Evolutionary conservation across 768 basidiomycete genomes (phyloP), one percentile per base, ranked within the genome.

Genomic region (Suillus clintonianus): DNA sequence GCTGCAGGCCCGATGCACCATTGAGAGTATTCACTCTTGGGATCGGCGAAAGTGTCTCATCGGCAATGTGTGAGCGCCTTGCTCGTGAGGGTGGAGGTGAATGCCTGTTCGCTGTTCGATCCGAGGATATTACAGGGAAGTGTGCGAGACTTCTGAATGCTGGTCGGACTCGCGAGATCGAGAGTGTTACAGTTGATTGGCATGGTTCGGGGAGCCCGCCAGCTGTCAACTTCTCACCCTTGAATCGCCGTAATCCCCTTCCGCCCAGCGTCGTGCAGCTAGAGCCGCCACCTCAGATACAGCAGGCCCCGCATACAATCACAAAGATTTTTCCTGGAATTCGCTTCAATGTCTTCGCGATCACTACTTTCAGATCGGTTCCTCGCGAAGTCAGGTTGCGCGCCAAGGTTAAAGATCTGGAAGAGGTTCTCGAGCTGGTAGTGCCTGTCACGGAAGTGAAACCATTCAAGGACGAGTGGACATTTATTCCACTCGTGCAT

Each of bases 11-110:
- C 0, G 48, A 70, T 7, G 76, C 77, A 0, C 77, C 77, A 9
- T 63, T 85, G 2, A 84, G 86, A 9, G 77, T 88, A 4, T 89
- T 87, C 63, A 78, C 81, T 10, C 79, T 89, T 2, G 88, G 88
- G 1, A 86, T 89, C 15, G 88, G 89, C 14, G 57, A 74, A 27
- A 67, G 65, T 0, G 80, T 82, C 3, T 87, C 86, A 4, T 83
- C 78, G 4, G 82, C 78, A 0, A 77, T 84, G 67, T 85, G 85
- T 66, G 79, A 85, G 64, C 72, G 80, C 4, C 82, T 89, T n/a
- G 86, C 88, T 0, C 71, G 76, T 19, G 78, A 77, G 1, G 88
- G 89, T 2, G 78, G 82, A 11, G 89, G 88, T 17, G 74, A 78
- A 32, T 81, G 71, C 57, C 72, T 85, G 0, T 82, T 83, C 61